These are phyloP conservation scores for Russula lepida DNA, from an alignment of 768 basidiomycete genomes.

Conservation along the genomic window DNA sequence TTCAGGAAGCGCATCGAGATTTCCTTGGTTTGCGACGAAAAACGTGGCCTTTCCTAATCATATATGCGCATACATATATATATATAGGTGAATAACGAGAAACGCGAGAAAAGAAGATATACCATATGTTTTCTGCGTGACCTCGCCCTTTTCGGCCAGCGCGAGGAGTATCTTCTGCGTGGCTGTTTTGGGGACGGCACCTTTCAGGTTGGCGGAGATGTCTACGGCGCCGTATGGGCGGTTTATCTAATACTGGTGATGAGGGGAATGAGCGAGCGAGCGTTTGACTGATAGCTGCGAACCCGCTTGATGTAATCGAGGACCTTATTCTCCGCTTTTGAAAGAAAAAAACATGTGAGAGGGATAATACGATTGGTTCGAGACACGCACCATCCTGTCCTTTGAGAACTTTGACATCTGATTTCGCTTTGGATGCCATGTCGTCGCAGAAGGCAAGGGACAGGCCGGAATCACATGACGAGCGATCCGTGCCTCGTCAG, in stretches of 20 bases:
- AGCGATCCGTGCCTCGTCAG: neutral
- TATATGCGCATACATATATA: neutral
- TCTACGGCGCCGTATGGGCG: conserved; percentile 92
- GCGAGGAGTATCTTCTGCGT: conserved; percentile 76
- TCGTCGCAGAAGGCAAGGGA: too few relatives aligned
- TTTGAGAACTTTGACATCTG: conserved; percentile 19
- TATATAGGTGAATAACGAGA: neutral
- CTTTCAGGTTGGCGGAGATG: conserved; percentile 84
- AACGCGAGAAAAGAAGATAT: conserved; percentile 18
- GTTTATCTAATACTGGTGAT: conserved; percentile 55
- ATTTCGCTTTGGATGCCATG: conserved; percentile 17
- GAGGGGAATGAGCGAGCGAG: neutral
- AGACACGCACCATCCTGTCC: conserved; percentile 18
- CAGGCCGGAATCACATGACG: conserved; percentile 15
- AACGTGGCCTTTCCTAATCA: conserved; percentile 71
- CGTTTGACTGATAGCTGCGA: neutral
- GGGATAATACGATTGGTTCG: too few relatives aligned
- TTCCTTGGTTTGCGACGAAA: conserved; percentile 78
- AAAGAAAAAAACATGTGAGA: neutral
- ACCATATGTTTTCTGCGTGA: conserved; percentile 83
- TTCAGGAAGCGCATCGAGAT: conserved; percentile 53
- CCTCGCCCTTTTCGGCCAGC: conserved; percentile 77
- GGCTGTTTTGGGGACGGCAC: conserved; percentile 73
- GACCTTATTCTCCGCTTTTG: conserved; percentile 20
- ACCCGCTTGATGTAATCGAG: conserved; percentile 20